Evolutionary conservation across 495 filamentous ascomycete genomes (phyloP), one percentile per base, ranked within the genome.

Genomic region (Lasiosphaeris hirsuta): DNA sequence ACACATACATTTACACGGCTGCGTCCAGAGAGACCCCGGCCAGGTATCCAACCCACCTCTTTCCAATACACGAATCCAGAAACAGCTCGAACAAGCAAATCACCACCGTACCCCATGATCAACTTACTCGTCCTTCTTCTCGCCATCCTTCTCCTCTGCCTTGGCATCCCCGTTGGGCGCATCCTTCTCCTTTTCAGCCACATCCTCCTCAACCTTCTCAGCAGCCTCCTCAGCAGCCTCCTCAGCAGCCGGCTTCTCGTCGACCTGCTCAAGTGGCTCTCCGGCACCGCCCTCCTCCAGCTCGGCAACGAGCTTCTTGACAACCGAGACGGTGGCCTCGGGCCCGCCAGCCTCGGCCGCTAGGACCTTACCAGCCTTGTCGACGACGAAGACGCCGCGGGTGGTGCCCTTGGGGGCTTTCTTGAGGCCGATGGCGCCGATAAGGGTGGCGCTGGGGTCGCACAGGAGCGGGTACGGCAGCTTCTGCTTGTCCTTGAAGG

Each of bases 401-500:
- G 75, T 82, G 34, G 88, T 96, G n/a, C 90, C 87, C 70, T 81
- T 86, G 30, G 86, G 84, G 3, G 70, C 56, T 73, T 93, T 96
- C 70, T 89, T 90, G 59, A 94, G 70, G 3, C 88, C 88, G 63
- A 94, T 81, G 39, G 87, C 88, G 19, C 59, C 75, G 61, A 94
- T 91, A 42, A 98, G 81, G 9, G 83, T 84, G 17, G 79, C 84
- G 23, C 69, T 63, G 7, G 86, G 79, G 69, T 98, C 91, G 75
- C 92, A 97, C 47, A 98, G 84, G 35, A 97, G 86, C 4, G 88
- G 74, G 69, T 93, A 97, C 10, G 88, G 86, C n/a, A 98, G 79
- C 42, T 84, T 88, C 65, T 97, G 89, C 72, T 92, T 96, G 13
- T 81, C 84, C 66, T 89, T 86, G 80, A 98, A 98, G 39, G 85